Conservation (phyloP, 2,329 filamentous ascomycete species). For the Neonectria faginata region DNA sequence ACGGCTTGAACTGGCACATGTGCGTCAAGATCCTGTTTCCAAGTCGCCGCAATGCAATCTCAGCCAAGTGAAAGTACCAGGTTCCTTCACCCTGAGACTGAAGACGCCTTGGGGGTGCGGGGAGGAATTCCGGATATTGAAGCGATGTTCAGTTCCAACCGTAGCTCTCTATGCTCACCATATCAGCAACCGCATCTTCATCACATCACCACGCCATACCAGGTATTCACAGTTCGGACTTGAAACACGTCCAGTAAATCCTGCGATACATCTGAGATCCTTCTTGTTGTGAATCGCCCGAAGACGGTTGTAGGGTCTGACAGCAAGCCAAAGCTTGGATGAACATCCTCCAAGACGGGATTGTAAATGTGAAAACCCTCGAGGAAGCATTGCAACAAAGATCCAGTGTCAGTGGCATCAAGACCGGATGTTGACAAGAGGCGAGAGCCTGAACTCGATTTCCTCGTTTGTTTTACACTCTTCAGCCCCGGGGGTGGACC, state of each 20-base stretch:
- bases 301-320: constrained; percentile 15
- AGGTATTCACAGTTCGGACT: constrained; percentile 17
- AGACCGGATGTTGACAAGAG: neutral
- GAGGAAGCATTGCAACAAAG: constrained; percentile 4
- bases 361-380: constrained; percentile 19
- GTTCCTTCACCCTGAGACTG: constrained; percentile 11
- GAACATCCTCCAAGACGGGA: constrained; percentile 32
- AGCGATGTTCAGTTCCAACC: constrained; percentile 12
- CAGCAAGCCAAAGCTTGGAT: constrained; percentile 31
- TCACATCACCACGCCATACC: no score
- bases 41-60: constrained; percentile 12
- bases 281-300: neutral
- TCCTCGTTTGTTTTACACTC: neutral
- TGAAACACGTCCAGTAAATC: constrained; percentile 20
- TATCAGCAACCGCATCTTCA: neutral
- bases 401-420: neutral
- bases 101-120: constrained; percentile 7
- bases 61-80: constrained; percentile 22
- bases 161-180: neutral
- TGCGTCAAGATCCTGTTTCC: constrained; percentile 15
- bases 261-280: neutral
- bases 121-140: constrained; percentile 11
- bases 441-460: neutral
- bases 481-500: neutral
- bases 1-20: neutral